Evolutionary conservation across 2,329 filamentous ascomycete genomes (phyloP), one percentile per base, ranked within the genome.

Genomic region (Cercospora citrullina): DNA sequence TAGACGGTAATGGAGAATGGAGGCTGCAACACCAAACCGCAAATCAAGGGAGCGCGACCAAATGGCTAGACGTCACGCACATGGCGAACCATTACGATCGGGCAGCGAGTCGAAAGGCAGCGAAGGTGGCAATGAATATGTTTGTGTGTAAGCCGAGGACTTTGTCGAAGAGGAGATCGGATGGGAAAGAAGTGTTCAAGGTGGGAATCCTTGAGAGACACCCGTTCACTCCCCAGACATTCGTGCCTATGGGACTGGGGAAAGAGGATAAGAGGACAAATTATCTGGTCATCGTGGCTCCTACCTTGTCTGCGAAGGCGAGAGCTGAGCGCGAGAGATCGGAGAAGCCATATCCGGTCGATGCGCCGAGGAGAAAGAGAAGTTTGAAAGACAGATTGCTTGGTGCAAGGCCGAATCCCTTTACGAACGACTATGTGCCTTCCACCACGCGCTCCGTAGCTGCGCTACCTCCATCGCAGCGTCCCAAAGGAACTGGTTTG

Each of bases 201-300:
- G 85, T 97, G 64, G 80, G 81, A 21, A 87, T 97, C 66, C 87
- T 98, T 31, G 95, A 99, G 79, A 86, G 95, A 45, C 95, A 99
- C 80, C 94, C 95, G 0, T 98, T 89, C 80, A 98, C 95, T 1
- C 92, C 92, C 1, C 95, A 99, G 82, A 97, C 93, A 0, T 98
- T 99, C 79, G 86, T 92, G 53, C 95, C 95, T 0, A 82, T 97
- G 61, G 87, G 87, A 39, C 74, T 89, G 30, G 82, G 80, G 1
- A 74, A 80, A 10, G 80, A 81, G n/a, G 80, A 84, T 63, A 72
- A 72, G 64, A 75, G 79, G 63, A 83, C 83, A 10, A 81, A 83
- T 23, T 97, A 94, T 78, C 86, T 99, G 28, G 91, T 98, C 69
- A 87, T 98, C 71, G 94, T 98, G 21, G 94, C 94, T 18, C 94